These are phyloP conservation scores for Przewalskia tangutica DNA, from an alignment of 257 asterid genomes.

Conservation along the genomic window DNA sequence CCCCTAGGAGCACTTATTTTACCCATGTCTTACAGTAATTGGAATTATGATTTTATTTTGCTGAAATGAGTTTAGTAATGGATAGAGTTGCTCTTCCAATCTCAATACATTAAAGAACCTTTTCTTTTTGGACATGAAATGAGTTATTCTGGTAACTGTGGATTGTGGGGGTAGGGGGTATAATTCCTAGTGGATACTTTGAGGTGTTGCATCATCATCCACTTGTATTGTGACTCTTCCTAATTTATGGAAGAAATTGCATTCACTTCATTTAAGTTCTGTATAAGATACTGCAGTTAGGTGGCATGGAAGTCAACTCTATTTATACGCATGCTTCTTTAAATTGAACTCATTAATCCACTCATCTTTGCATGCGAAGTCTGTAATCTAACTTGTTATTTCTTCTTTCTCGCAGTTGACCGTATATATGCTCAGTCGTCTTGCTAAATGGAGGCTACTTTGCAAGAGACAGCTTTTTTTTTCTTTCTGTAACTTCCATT, in stretches of 20 bases:
- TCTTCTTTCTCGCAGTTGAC: background rate
- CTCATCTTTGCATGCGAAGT: background rate
- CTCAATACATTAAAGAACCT: background rate
- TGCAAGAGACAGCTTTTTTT: background rate
- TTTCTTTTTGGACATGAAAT: background rate
- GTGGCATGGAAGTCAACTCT: background rate
- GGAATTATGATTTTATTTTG: background rate
- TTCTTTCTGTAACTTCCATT: background rate
- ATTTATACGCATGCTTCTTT: background rate
- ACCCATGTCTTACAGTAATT: background rate
- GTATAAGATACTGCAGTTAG: background rate
- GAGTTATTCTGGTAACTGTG: background rate
- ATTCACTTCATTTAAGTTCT: background rate
- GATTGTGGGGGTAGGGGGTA: background rate
- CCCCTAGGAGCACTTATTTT: too few species aligned
- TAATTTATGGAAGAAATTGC: background rate
- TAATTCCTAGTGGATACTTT: background rate
- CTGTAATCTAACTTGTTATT: background rate
- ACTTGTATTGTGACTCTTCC: background rate
- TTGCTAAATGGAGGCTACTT: background rate
- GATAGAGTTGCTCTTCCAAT: background rate
- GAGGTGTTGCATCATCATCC: background rate
- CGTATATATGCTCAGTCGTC: background rate
- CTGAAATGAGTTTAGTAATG: background rate
- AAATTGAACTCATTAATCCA: background rate